Conservation (phyloP, 2,329 filamentous ascomycete genomes). For the Ceratocystis ficicola region DNA sequence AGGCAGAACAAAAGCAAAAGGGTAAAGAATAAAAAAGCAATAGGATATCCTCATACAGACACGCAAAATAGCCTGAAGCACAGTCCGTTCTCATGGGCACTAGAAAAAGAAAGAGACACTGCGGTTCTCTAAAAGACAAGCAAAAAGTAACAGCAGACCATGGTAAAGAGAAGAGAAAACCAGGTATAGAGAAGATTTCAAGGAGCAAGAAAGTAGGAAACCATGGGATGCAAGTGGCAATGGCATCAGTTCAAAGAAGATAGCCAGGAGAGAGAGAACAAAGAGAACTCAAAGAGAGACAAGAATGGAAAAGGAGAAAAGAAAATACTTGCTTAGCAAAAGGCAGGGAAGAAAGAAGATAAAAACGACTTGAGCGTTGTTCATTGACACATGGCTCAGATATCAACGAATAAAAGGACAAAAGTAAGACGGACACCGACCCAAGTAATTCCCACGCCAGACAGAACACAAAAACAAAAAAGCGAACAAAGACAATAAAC, state of each 20-base stretch:
- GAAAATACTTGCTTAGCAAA: neutral
- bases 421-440: neutral
- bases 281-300: neutral
- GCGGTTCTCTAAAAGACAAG: neutral
- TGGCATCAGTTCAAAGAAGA: neutral
- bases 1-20: conserved; percentile 10
- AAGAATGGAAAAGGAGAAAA: conserved; percentile 1
- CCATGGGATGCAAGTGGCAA: neutral
- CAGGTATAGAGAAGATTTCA: conserved; percentile 7
- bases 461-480: conserved; percentile 16
- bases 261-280: neutral
- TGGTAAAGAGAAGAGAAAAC: neutral
- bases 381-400: conserved; percentile 17
- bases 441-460: neutral
- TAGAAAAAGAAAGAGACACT: neutral
- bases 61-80: neutral
- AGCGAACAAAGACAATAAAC: conserved; percentile 7
- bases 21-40: neutral
- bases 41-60: neutral
- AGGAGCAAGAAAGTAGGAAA: neutral
- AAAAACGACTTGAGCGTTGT: conserved; percentile 15
- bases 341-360: conserved; percentile 13
- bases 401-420: conserved; percentile 8
- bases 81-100: neutral
- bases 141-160: neutral